These are phyloP conservation scores for Pholiota conissans DNA, from an alignment of 768 basidiomycete genomes.

Conservation along the genomic window DNA sequence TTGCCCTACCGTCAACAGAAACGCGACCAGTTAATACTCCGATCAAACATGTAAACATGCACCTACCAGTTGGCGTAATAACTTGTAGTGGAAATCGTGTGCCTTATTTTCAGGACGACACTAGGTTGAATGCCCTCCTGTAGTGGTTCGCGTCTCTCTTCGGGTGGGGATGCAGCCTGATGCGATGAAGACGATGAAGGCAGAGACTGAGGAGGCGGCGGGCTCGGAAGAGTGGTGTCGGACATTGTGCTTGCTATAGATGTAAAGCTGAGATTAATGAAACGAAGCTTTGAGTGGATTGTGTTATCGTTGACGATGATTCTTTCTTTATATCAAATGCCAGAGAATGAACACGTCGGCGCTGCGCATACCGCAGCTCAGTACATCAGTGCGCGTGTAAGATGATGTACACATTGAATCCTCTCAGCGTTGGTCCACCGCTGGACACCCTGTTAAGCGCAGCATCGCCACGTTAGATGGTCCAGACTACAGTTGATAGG, in stretches of 20 bases:
- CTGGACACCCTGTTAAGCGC: no score
- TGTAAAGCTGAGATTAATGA: no score
- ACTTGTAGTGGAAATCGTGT: not conserved
- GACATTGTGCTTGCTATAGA: not conserved
- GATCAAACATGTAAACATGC: no score
- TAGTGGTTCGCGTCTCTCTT: not conserved
- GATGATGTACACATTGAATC: no score
- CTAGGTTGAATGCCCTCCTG: not conserved
- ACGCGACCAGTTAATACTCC: no score
- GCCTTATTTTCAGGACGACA: not conserved
- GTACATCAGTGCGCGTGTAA: no score
- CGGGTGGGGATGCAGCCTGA: not conserved
- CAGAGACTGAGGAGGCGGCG: not conserved
- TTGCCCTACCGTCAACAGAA: slow-evolving; percentile 1
- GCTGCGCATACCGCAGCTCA: not conserved
- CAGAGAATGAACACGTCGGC: not conserved
- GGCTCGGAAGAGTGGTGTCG: not conserved
- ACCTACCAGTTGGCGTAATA: not conserved
- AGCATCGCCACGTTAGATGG: no score
- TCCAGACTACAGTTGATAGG: no score
- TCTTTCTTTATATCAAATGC: no score
- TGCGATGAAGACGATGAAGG: not conserved
- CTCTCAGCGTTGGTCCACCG: no score
- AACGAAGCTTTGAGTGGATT: no score
- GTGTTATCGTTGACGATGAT: no score